Evolutionary conservation across 2,329 filamentous ascomycete genomes (phyloP).

Genomic region (Talaromyces sp.): DNA sequence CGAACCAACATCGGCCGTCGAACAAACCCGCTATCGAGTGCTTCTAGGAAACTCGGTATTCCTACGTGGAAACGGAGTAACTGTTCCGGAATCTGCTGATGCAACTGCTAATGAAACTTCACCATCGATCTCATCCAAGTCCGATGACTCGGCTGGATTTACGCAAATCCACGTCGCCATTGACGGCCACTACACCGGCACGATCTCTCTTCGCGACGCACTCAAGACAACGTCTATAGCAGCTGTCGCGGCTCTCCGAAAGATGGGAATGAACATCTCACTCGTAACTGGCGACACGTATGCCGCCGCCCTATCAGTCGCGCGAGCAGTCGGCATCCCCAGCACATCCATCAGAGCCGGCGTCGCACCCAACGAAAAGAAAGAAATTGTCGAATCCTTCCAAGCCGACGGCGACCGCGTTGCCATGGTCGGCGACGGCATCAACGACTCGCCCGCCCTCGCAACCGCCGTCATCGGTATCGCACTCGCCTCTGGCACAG

Average conservation of each 20-base stretch:
- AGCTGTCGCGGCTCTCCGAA: slow-evolving; percentile 72
- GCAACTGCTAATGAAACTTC: slow-evolving; percentile 20
- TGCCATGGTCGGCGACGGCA: slow-evolving; percentile 96
- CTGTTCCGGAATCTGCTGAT: slow-evolving; percentile 36
- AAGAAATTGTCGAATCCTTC: slow-evolving; percentile 71
- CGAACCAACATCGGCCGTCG: slow-evolving; percentile 64
- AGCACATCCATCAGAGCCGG: slow-evolving; percentile 71
- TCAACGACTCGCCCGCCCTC: slow-evolving; percentile 95
- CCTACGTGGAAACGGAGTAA: slow-evolving; percentile 63
- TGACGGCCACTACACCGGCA: slow-evolving; percentile 72
- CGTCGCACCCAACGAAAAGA: slow-evolving; percentile 88
- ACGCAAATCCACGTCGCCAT: slow-evolving; percentile 92
- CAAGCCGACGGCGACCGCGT: slow-evolving; percentile 71
- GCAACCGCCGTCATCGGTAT: slow-evolving; percentile 91
- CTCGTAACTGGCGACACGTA: slow-evolving; percentile 92
- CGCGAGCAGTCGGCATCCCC: slow-evolving; percentile 73
- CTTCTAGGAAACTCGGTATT: slow-evolving; percentile 77
- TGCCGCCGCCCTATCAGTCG: slow-evolving; percentile 77
- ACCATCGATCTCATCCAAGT: slow-evolving; percentile 26
- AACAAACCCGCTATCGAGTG: slow-evolving; percentile 68
- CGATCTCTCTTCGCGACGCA: slow-evolving; percentile 78
- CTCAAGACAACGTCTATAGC: slow-evolving; percentile 83
- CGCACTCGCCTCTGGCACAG: slow-evolving; percentile 84
- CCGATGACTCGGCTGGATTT: slow-evolving; percentile 55
- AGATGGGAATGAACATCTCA: slow-evolving; percentile 78